A percentile compares a stretch with the other conserved stretches of the same genome.
Conservation (phyloP, 2,329 filamentous ascomycete genomes). For the Pseudocercospora fuligena region DNA sequence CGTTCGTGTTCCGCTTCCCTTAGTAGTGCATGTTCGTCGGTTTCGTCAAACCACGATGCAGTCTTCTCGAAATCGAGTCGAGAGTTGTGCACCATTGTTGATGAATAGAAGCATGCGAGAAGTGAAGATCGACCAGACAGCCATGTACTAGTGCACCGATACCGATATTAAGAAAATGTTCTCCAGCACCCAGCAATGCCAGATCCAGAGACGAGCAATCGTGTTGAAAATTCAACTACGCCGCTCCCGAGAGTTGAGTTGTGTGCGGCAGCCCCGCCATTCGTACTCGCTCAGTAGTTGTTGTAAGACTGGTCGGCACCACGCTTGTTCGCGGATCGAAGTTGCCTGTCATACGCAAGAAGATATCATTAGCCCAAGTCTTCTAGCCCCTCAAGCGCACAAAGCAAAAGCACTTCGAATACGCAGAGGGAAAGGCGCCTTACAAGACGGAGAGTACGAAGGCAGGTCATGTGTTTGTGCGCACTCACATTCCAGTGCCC, state of each 20-base stretch:
- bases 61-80: conserved; percentile 15
- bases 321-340: conserved; percentile 56
- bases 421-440: conserved; percentile 83
- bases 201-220: conserved; percentile 29
- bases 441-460: conserved; percentile 62
- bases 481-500: conserved; percentile 96
- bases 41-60: conserved; percentile 7
- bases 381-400: conserved; percentile 65
- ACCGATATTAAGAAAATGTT: conserved; percentile 38
- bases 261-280: conserved; percentile 46
- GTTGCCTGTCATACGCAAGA: conserved; percentile 51
- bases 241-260: conserved; percentile 32
- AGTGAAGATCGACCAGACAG: conserved; percentile 35
- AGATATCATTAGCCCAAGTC: conserved; percentile 49
- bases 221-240: conserved; percentile 26
- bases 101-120: conserved; percentile 30
- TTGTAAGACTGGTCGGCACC: conserved; percentile 54
- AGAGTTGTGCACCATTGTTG: conserved; percentile 8
- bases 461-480: conserved; percentile 56
- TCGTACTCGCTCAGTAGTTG: conserved; percentile 53
- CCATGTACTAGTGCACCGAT: conserved; percentile 37
- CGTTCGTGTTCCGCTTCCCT: conserved; percentile 26
- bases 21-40: conserved; percentile 19
- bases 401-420: conserved; percentile 69
- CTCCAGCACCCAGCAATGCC: conserved; percentile 27